These are phyloP conservation scores for Ogataea methylovora DNA, from an alignment of 805 yeast genomes.

Conservation along the genomic window DNA sequence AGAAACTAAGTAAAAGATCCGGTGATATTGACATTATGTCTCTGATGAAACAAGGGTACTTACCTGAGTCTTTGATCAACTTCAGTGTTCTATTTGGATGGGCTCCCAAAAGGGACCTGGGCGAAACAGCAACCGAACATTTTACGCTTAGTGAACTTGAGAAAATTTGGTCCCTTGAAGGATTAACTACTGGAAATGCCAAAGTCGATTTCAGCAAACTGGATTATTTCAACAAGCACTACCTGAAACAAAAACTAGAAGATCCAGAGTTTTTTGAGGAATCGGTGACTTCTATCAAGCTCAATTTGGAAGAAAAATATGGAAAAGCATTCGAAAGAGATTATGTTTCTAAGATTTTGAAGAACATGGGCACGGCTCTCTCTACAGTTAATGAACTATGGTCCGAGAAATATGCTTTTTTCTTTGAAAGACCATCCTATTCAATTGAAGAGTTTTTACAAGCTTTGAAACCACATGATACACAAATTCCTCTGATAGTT, in stretches of 20 bases:
- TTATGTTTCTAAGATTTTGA: slow-evolving; percentile 33
- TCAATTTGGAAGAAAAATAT: slow-evolving; percentile 11
- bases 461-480: too few relatives aligned
- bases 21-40: slow-evolving; percentile 71
- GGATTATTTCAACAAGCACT: slow-evolving; percentile 67
- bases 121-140: slow-evolving; percentile 44
- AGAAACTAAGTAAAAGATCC: slow-evolving; percentile 78
- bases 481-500: too few relatives aligned
- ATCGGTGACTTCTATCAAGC: slow-evolving; percentile 26
- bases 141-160: slow-evolving; percentile 45
- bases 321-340: slow-evolving; percentile 14
- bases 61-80: slow-evolving; percentile 84
- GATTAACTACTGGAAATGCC: slow-evolving; percentile 88
- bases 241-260: slow-evolving; percentile 38
- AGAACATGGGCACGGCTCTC: slow-evolving; percentile 40
- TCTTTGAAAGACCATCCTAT: slow-evolving; percentile 37
- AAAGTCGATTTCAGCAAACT: slow-evolving; percentile 80
- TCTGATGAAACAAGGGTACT: slow-evolving; percentile 50
- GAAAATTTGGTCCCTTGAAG: slow-evolving; percentile 51
- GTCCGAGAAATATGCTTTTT: slow-evolving; percentile 35
- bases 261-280: slow-evolving; percentile 28
- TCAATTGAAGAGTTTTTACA: too few relatives aligned
- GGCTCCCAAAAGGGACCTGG: slow-evolving; percentile 65
- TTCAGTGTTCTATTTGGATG: slow-evolving; percentile 91
- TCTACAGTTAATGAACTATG: slow-evolving; percentile 46